A percentile compares a stretch with the other conserved stretches of the same genome.
These are phyloP conservation scores for Didymella arachidicola DNA, from an alignment of 2,329 filamentous ascomycete genomes.

Conservation along the genomic window DNA sequence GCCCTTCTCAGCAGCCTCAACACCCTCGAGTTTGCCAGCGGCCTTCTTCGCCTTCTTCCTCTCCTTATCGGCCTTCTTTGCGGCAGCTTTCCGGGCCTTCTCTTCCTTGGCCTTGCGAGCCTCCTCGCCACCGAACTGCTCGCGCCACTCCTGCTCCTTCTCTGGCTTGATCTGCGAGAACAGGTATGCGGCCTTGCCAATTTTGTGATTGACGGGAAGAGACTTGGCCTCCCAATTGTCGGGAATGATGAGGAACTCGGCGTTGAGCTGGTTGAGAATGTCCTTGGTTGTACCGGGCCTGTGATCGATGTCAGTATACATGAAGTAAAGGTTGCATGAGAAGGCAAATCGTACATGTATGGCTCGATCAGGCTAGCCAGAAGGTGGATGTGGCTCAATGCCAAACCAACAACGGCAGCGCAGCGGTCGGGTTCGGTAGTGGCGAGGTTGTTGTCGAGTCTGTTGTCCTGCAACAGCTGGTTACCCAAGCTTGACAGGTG, in stretches of 20 bases:
- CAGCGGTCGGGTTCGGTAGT: constrained; percentile 66
- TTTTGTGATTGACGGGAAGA: constrained; percentile 72
- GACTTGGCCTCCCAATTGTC: constrained; percentile 50
- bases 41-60: constrained; percentile 65
- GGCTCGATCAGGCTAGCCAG: constrained; percentile 80
- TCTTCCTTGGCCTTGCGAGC: constrained; percentile 74
- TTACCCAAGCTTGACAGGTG: constrained; percentile 70
- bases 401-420: constrained; percentile 74
- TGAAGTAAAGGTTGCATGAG: not conserved
- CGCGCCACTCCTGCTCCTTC: constrained; percentile 84
- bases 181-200: constrained; percentile 80
- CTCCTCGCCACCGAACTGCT: constrained; percentile 73
- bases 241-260: constrained; percentile 65
- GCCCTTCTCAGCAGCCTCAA: constrained; percentile 80
- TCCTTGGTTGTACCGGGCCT: constrained; percentile 60
- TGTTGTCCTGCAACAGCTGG: constrained; percentile 64
- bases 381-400: constrained; percentile 83
- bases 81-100: constrained; percentile 66
- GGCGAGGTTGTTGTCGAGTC: constrained; percentile 68
- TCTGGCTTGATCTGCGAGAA: constrained; percentile 84
- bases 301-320: constrained; percentile 14
- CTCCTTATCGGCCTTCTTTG: constrained; percentile 70
- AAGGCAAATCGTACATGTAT: constrained; percentile 66
- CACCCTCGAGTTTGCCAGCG: constrained; percentile 73
- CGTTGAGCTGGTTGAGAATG: constrained; percentile 79